These are phyloP conservation scores for Halocafeteria seosinensis DNA, from an alignment of 108 stramenopile genomes.

Conservation along the genomic window DNA sequence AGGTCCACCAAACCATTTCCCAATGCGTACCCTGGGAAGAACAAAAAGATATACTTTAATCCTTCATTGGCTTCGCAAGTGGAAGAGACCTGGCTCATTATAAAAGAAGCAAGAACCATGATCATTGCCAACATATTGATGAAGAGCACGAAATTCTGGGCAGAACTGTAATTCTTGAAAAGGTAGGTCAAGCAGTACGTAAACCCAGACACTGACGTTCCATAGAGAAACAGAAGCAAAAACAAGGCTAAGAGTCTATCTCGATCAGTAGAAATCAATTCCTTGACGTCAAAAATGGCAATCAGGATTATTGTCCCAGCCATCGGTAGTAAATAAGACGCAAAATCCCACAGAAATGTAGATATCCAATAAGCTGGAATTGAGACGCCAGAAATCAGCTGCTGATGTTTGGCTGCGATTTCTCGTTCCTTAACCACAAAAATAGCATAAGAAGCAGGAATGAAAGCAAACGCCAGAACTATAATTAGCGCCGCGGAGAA, in stretches of 20 bases:
- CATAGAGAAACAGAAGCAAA: slow-evolving; percentile 25
- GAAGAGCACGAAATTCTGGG: neutral
- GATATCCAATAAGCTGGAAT: slow-evolving; percentile 36
- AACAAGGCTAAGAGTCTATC: slow-evolving; percentile 13
- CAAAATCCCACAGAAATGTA: slow-evolving; percentile 31
- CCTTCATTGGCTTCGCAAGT: neutral
- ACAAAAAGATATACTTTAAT: slow-evolving; percentile 1
- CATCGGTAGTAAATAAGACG: slow-evolving; percentile 29
- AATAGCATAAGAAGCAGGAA: slow-evolving; percentile 31
- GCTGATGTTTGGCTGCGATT: slow-evolving; percentile 43
- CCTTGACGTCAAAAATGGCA: slow-evolving; percentile 2
- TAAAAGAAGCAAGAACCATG: slow-evolving; percentile 1
- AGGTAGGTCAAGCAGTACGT: slow-evolving; percentile 1
- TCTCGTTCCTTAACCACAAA: slow-evolving; percentile 47
- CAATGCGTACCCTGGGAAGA: slow-evolving; percentile 8
- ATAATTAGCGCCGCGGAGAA: slow-evolving; percentile 18
- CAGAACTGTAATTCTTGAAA: neutral
- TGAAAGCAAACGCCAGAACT: slow-evolving; percentile 39
- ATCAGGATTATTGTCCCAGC: slow-evolving; percentile 3
- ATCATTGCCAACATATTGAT: slow-evolving; percentile 4
- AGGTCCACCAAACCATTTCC: slow-evolving; percentile 5
- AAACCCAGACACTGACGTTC: neutral
- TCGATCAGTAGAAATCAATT: neutral
- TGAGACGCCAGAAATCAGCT: slow-evolving; percentile 24
- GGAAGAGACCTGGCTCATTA: neutral